Base-by-base conservation (phyloP, 208 protist genomes). In the Leishmania tropica region DNA sequence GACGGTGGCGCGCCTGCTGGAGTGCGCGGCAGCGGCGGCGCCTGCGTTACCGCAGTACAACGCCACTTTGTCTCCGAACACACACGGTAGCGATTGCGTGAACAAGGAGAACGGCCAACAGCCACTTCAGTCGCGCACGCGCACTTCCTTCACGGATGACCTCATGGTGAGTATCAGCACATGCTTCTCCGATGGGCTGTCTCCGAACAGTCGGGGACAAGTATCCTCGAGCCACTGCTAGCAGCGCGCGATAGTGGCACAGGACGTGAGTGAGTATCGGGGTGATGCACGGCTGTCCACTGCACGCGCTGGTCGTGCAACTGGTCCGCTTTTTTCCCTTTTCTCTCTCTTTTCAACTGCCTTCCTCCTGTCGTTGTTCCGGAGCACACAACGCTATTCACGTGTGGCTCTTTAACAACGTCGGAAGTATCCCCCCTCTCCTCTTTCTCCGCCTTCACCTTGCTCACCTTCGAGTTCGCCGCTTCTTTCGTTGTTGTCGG, bases 121-220 rank as follows among this genome's bases (percentile, higher is more conserved):
- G 3, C 60, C 1, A 47, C 17, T 24, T 24, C 83, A 76, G 65
- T 71, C 37, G 24, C 83, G 83, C n/a, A 45, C 48, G 73, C 83
- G 83, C 17, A 80, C 28, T n/a, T 80, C 78, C 37, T 24, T 83
- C 64, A 60, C 73, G 15, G 83, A 86, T 56, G 83, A 86, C 48
- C 60, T 86, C 53, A 83, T 72, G 31, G 83, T 86, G 48, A 86
- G 83, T 56, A 70, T 70, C 40, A 86, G 83, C 68, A 86, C 83
- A 0, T 28, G 62, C 10, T 54, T 83, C 0, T 86, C 83, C 3
- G 83, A 86, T 47, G 76, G 67, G 40, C 75, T 60, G 48, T 72
- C 77, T 8, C 74, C 48, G 0, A 64, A 51, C 54, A 86, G 65
- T 72, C 74, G 73, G 11, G 83, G 80, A 2, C 53, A 81, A 7